A percentile compares a stretch with the other conserved stretches of the same genome.
These are phyloP conservation scores for Monosporascus sp. DNA, from an alignment of 2,329 filamentous ascomycete species.

Conservation along the genomic window DNA sequence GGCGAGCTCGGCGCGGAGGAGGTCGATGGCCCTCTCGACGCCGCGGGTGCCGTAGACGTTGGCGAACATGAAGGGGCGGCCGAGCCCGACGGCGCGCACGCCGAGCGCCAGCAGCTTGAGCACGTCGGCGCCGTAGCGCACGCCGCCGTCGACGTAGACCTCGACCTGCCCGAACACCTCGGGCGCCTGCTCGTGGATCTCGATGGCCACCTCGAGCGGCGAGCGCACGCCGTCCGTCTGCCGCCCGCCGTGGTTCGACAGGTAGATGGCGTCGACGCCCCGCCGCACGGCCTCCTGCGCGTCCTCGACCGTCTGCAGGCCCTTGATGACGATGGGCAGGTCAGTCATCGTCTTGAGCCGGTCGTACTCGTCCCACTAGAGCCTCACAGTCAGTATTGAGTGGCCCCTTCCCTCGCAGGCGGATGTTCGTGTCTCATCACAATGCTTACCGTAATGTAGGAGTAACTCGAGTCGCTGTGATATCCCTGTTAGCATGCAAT, in stretches of 20 bases:
- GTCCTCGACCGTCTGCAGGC: conserved; percentile 28
- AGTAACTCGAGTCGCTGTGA: conserved; percentile 11
- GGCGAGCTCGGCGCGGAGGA: conserved; percentile 39
- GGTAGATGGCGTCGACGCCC: conserved; percentile 24
- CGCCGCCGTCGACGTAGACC: conserved; percentile 28
- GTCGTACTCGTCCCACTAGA: conserved; percentile 24
- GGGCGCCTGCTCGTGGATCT: conserved; percentile 22
- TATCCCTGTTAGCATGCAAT: conserved; percentile 2
- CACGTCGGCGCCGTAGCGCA: conserved; percentile 28
- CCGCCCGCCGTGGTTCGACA: conserved; percentile 31
- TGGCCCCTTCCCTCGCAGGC: neutral
- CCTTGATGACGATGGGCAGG: conserved; percentile 26
- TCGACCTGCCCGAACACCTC: conserved; percentile 25
- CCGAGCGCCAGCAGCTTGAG: conserved; percentile 29
- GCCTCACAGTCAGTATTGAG: neutral
- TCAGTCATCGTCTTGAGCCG: conserved; percentile 14
- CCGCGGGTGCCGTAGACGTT: conserved; percentile 41
- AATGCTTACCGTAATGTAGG: conserved; percentile 11
- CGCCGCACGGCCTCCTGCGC: conserved; percentile 21
- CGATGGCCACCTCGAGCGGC: conserved; percentile 24
- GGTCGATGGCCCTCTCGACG: conserved; percentile 33
- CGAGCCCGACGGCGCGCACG: conserved; percentile 32
- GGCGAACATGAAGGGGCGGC: conserved; percentile 41
- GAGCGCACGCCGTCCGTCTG: conserved; percentile 26
- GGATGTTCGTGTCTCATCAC: neutral